Percentiles rank a stretch among this genome's conserved stretches.
These are phyloP conservation scores for Marchantia polymorpha DNA, from an alignment of 225 moss, liverwort and hornwort genomes.

Conservation along the genomic window DNA sequence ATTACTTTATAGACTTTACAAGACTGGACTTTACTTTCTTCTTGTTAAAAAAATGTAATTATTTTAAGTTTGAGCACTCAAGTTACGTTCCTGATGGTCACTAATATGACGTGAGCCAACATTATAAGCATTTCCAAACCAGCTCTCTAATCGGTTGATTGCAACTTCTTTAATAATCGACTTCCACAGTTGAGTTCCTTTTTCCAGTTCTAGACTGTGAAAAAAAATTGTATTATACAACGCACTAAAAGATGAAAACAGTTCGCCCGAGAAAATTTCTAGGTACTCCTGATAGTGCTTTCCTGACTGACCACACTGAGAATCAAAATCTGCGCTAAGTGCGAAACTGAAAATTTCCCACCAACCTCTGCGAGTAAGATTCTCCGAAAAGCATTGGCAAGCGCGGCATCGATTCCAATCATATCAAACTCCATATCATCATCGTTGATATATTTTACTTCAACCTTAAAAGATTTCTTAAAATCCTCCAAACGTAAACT, in stretches of 20 bases:
- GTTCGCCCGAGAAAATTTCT: background rate
- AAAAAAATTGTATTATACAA: no score
- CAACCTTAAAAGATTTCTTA: constrained; percentile 68
- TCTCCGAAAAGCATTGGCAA: constrained; percentile 95
- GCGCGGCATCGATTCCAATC: constrained; percentile 88
- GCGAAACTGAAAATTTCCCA: background rate
- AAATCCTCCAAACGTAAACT: constrained; percentile 76
- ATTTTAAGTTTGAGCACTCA: background rate
- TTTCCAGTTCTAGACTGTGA: background rate
- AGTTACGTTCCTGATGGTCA: background rate
- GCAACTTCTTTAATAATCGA: background rate
- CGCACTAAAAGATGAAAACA: background rate
- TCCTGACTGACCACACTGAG: background rate
- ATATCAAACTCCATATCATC: constrained; percentile 96
- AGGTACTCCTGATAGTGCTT: background rate
- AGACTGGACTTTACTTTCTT: background rate
- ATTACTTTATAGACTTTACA: background rate
- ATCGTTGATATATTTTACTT: constrained; percentile 64
- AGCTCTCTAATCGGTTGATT: background rate
- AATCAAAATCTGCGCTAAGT: no score
- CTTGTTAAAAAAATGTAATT: background rate
- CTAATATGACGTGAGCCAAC: background rate
- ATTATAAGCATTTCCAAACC: background rate
- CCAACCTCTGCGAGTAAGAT: constrained; percentile 86
- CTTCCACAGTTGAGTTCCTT: background rate